A percentile compares a stretch with the other conserved stretches of the same genome.
Evolutionary conservation across 148 eudicot genomes (phyloP).

Genomic region (Nyssa sinensis): DNA sequence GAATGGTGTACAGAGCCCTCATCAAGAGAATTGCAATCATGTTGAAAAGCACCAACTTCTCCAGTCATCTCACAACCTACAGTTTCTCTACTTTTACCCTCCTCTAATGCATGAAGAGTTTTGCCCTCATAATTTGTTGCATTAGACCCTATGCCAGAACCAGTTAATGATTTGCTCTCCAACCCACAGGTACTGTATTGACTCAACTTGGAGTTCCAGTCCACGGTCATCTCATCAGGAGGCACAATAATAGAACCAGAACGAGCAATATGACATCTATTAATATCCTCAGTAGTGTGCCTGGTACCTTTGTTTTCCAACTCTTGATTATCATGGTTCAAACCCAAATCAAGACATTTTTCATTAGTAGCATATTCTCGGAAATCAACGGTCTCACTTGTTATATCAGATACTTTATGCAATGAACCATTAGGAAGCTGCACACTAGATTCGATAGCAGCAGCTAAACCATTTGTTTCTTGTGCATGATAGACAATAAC

Average conservation of each 20-base stretch:
- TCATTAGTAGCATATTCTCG: conserved; percentile 28
- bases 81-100: conserved; percentile 4
- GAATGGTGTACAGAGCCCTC: neutral
- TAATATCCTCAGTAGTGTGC: conserved; percentile 9
- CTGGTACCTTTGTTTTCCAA: conserved; percentile 17
- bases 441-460: neutral
- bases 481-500: neutral
- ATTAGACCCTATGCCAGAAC: conserved; percentile 1
- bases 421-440: neutral
- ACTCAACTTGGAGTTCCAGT: conserved; percentile 19
- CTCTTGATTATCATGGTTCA: conserved; percentile 18
- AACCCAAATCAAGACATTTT: conserved; percentile 4
- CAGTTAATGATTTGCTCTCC: neutral
- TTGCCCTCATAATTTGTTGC: neutral
- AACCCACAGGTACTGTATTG: conserved; percentile 1
- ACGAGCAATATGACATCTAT: conserved; percentile 1
- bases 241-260: conserved; percentile 5
- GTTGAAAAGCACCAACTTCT: conserved; percentile 10
- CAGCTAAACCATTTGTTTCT: conserved; percentile 14
- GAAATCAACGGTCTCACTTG: conserved; percentile 22
- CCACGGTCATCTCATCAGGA: conserved; percentile 13
- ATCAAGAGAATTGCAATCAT: neutral
- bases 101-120: conserved; percentile 7
- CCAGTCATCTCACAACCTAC: conserved; percentile 9
- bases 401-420: conserved; percentile 27